Conservation (phyloP, 1,284 basidiomycete species). For the Vanrija sp. region DNA sequence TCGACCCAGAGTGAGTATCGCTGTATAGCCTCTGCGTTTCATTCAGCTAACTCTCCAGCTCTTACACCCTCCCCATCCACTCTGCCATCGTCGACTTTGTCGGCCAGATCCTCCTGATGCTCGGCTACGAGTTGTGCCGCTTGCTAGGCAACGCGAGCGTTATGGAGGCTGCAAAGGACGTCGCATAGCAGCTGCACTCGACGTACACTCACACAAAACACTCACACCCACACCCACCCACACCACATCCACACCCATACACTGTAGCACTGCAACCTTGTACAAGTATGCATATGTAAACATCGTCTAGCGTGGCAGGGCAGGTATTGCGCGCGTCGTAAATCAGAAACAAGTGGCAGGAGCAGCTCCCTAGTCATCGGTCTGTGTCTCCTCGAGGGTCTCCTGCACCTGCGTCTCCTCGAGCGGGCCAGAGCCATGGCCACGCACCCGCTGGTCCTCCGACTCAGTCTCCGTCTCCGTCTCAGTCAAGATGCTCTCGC, state of each 20-base stretch:
- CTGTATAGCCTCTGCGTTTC: not conserved
- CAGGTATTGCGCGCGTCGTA: not conserved
- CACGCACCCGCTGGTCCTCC: constrained; percentile 12
- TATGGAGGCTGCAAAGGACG: not conserved
- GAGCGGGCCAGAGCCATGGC: constrained; percentile 11
- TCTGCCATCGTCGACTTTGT: constrained; percentile 85
- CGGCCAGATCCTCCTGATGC: constrained; percentile 73
- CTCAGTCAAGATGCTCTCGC: constrained; percentile 11
- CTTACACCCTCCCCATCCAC: constrained; percentile 88
- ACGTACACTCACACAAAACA: too few relatives aligned
- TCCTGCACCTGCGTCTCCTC: constrained; percentile 25
- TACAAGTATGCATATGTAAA: not conserved
- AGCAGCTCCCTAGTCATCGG: not conserved
- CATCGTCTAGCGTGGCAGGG: not conserved
- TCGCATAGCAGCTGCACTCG: too few relatives aligned
- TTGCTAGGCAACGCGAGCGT: constrained; percentile 5
- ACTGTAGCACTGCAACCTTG: not conserved
- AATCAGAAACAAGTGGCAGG: not conserved
- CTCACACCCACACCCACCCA: too few relatives aligned
- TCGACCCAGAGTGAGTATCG: constrained; percentile 71
- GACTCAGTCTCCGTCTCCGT: constrained; percentile 25
- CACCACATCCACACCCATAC: too few relatives aligned
- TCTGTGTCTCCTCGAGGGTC: not conserved
- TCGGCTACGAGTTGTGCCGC: constrained; percentile 51
- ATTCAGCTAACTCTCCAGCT: constrained; percentile 40